Evolutionary conservation across 2,329 filamentous ascomycete genomes (phyloP), one percentile per base, ranked within the genome.

Genomic region (Microsporum ferrugineum): DNA sequence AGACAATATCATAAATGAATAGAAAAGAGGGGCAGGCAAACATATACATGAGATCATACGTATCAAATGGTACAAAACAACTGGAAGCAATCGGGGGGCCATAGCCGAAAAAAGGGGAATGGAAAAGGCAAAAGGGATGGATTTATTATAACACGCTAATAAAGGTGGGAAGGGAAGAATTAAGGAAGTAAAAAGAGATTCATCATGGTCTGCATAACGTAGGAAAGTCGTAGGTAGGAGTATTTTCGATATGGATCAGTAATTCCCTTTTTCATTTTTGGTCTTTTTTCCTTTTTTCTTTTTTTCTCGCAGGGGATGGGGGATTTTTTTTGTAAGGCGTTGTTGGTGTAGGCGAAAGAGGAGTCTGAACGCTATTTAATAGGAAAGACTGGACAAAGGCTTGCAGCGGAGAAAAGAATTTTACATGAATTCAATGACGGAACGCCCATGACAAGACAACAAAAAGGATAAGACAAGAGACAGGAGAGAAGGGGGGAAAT

Each of bases 371-470:
- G 53, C 53, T 41, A 41, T 38, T 38, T 57, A 57, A 57, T 38
- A 29, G 33, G 12, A 12, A 43, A 31, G 17, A 43, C 14, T 43
- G 27, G 17, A 29, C 3, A 14, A 2, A 23, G 23, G n/a, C 17
- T 23, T 23, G 17, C 17, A 23, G 17, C 17, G 6, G 29, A 34
- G 14, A 23, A 31, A 36, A 8, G 29, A 41, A 58, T 39, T 59
- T 64, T 62, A 63, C 64, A 59, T 43, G 61, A 59, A 60, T 59
- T 57, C 41, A 47, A 56, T 59, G 27, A 61, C 43, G 62, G 27
- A 36, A 38, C 38, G 51, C 57, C 34, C 36, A 61, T 33, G 34
- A 41, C 38, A 12, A 47, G 3, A 8, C 8, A 23, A 33, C n/a
- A 10, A 39, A 6, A 23, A 7, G 53, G 31, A 10, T 2, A 34